Percentiles rank a stretch among this genome's conserved stretches.
Evolutionary conservation across 306 rosid genomes (phyloP).

Genomic region (Quercus rubra): DNA sequence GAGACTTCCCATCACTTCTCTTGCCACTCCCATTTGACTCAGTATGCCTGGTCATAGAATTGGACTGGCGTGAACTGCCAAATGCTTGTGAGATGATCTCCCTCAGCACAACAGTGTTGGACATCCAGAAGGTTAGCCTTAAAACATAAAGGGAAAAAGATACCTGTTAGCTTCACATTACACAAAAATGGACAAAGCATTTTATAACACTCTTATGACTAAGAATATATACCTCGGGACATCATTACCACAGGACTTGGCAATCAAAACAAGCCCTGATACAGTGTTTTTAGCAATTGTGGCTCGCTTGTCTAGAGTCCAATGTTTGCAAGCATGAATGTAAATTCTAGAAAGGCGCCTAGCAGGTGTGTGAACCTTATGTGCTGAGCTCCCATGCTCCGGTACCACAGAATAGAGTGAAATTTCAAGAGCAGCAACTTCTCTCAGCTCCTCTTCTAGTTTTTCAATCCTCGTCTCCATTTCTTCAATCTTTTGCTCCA

Average conservation of each 20-base stretch:
- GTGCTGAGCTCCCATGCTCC: constrained; percentile 96
- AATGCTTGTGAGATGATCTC: constrained; percentile 71
- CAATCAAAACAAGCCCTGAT: constrained; percentile 86
- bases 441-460: constrained; percentile 94
- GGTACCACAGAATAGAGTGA: constrained; percentile 88
- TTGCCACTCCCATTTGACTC: constrained; percentile 47
- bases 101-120: constrained; percentile 79
- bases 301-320: constrained; percentile 64
- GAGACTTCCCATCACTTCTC: constrained; percentile 47
- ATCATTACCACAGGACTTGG: constrained; percentile 94
- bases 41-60: constrained; percentile 36
- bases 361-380: constrained; percentile 98
- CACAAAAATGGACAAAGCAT: constrained; percentile 7
- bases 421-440: constrained; percentile 97
- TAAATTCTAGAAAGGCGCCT: constrained; percentile 92
- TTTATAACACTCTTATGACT: not conserved
- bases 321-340: constrained; percentile 82
- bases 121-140: constrained; percentile 95
- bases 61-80: constrained; percentile 59
- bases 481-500: constrained; percentile 56
- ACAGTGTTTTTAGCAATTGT: constrained; percentile 70
- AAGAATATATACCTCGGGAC: constrained; percentile 66
- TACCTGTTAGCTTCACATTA: constrained; percentile 13
- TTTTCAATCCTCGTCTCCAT: constrained; percentile 76
- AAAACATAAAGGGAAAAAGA: constrained; percentile 17